Percentiles rank a stretch among this genome's conserved stretches.
phyloP scores from a whole-genome alignment of 495 filamentous ascomycete genomes.

The Parmelia sp. region DNA sequence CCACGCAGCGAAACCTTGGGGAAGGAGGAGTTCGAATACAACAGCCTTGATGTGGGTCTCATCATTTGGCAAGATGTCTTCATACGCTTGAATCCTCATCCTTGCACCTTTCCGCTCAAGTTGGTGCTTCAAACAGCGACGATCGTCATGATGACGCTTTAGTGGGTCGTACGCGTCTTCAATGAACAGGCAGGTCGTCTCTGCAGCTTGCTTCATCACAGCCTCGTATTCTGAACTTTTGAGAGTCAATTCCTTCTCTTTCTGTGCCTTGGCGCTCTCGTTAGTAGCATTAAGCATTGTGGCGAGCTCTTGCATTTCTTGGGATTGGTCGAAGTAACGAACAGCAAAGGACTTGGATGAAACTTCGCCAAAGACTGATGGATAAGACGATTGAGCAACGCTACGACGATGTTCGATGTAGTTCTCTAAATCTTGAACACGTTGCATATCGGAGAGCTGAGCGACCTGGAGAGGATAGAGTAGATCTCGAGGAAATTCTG shows the following conservation, averaged over 20 bases:
- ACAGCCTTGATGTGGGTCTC: constrained; percentile 27
- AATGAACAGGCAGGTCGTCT: constrained; percentile 30
- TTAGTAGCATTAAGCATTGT: constrained; percentile 33
- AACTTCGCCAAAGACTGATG: constrained; percentile 42
- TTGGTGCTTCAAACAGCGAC: constrained; percentile 14
- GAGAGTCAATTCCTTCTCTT: constrained; percentile 36
- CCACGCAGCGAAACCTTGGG: constrained; percentile 35
- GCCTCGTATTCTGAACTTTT: constrained; percentile 36
- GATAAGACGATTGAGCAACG: constrained; percentile 7
- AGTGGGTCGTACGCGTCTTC: constrained; percentile 11
- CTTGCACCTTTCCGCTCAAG: constrained; percentile 6
- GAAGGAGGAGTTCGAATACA: constrained; percentile 42
- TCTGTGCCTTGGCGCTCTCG: constrained; percentile 24
- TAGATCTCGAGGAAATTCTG: constrained; percentile 43
- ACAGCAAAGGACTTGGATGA: constrained; percentile 38
- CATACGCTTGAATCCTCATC: constrained; percentile 30
- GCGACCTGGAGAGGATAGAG: constrained; percentile 47
- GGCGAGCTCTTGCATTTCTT: constrained; percentile 30
- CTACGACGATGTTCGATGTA: constrained; percentile 39
- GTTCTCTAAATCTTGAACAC: constrained; percentile 41
- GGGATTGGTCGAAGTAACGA: constrained; percentile 37
- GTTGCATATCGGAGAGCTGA: constrained; percentile 37
- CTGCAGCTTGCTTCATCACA: constrained; percentile 32
- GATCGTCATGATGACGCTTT: constrained; percentile 13
- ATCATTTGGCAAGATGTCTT: constrained; percentile 41